phyloP scores from a whole-genome alignment of 352 stramenopile species.

The Globisporangium apiculatum region DNA sequence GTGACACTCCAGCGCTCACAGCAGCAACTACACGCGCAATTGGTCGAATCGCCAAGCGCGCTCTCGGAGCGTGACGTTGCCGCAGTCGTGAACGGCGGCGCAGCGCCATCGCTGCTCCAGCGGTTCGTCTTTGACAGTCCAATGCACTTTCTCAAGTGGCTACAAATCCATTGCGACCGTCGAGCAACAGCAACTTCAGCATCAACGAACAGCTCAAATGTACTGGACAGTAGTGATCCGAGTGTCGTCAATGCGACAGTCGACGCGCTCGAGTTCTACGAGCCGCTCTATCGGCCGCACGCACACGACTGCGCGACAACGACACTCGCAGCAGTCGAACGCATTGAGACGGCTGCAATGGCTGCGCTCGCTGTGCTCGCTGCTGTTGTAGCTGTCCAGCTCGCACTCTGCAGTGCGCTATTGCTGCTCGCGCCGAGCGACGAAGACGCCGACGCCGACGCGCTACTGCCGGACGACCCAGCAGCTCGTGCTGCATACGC shows the following conservation, averaged over 20 bases:
- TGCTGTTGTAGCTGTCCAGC: conserved; percentile 1
- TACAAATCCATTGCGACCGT: conserved; percentile 19
- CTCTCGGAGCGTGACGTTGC: conserved; percentile 19
- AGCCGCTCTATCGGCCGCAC: conserved; percentile 13
- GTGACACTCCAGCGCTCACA: conserved; percentile 24
- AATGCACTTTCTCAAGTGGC: conserved; percentile 32
- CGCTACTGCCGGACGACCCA: background rate
- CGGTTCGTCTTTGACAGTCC: conserved; percentile 44
- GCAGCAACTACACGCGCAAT: conserved; percentile 13
- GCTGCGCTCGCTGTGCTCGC: conserved; percentile 2
- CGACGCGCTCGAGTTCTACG: conserved; percentile 28
- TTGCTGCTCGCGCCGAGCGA: conserved; percentile 2
- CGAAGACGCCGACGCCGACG: background rate
- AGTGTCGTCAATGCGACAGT: conserved; percentile 2
- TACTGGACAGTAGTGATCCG: background rate
- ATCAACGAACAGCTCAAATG: background rate
- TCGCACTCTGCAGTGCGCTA: conserved; percentile 5
- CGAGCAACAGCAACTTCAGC: background rate
- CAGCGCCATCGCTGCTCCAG: conserved; percentile 31
- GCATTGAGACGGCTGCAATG: conserved; percentile 2
- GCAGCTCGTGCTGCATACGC: background rate
- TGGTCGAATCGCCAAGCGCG: background rate
- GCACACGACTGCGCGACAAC: conserved; percentile 9
- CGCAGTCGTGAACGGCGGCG: conserved; percentile 33
- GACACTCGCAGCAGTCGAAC: conserved; percentile 1